Conservation (phyloP, 1,284 basidiomycete species). For the Pulveroboletus sp. region DNA sequence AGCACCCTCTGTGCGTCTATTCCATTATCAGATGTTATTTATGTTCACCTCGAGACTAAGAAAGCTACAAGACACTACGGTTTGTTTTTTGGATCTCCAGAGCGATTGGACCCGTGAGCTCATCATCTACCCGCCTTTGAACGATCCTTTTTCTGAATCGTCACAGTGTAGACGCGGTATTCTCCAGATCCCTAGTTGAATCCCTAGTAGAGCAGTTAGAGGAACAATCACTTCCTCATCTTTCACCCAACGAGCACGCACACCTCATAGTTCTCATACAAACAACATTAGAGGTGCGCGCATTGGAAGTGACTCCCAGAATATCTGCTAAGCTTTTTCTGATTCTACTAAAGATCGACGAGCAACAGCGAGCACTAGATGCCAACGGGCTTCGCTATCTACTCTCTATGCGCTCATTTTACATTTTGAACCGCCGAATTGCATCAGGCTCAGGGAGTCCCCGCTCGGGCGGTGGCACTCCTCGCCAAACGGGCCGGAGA, state of each 20-base stretch:
- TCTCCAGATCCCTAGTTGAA: conserved; percentile 62
- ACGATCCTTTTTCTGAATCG: background rate
- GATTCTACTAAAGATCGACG: conserved; percentile 66
- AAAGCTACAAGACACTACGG: conserved; percentile 42
- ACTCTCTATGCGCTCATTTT: conserved; percentile 84
- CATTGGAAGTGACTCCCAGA: background rate
- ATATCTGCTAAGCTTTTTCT: conserved; percentile 4
- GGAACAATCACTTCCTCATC: conserved; percentile 60
- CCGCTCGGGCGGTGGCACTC: conserved; percentile 39
- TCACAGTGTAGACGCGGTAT: conserved; percentile 53
- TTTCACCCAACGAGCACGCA: conserved; percentile 77
- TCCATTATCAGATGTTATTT: background rate
- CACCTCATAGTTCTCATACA: conserved; percentile 81
- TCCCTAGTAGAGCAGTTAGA: conserved; percentile 68
- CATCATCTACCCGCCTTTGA: background rate
- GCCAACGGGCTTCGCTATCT: conserved; percentile 88
- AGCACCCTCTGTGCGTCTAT: conserved; percentile 15
- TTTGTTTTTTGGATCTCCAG: conserved; percentile 46
- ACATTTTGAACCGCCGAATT: conserved; percentile 69
- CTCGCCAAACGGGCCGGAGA: conserved; percentile 52
- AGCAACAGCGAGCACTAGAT: conserved; percentile 84
- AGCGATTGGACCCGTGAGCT: conserved; percentile 47
- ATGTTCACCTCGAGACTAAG: conserved; percentile 24
- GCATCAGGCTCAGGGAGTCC: conserved; percentile 48
- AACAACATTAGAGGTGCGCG: conserved; percentile 78